phyloP scores from a whole-genome alignment of 768 basidiomycete genomes.

The Leccinum subtestaceum region DNA sequence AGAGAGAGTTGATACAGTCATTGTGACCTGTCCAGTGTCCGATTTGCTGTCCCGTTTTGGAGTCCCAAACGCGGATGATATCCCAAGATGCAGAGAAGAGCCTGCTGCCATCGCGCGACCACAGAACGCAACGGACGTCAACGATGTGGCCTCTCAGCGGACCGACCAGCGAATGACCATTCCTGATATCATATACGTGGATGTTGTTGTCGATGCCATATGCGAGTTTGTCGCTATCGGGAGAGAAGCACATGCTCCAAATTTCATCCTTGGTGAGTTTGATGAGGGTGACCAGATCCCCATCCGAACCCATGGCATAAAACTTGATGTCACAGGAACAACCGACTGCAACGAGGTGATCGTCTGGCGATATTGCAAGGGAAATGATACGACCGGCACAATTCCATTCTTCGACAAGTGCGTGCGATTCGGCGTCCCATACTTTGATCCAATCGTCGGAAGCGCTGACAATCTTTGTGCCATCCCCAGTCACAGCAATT shows the following conservation, averaged over 20 bases:
- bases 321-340: fast-evolving
- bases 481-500: not conserved
- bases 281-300: no score
- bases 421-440: not conserved
- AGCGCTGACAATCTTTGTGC: not conserved
- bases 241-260: not conserved
- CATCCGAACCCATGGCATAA: not conserved
- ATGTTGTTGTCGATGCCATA: not conserved
- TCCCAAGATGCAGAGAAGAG: not conserved
- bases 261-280: fast-evolving
- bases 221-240: not conserved
- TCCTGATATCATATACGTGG: not conserved
- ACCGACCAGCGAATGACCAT: not conserved
- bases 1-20: no score
- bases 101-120: not conserved
- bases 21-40: not conserved
- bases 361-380: not conserved
- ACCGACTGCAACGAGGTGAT: not conserved
- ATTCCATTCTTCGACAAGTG: not conserved
- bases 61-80: no score
- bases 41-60: no score
- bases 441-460: not conserved
- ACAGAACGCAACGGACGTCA: not conserved
- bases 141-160: not conserved
- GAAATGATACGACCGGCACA: fast-evolving